Evolutionary conservation across 768 basidiomycete species (phyloP).

Genomic region (Candolleomyces aberdarensis): DNA sequence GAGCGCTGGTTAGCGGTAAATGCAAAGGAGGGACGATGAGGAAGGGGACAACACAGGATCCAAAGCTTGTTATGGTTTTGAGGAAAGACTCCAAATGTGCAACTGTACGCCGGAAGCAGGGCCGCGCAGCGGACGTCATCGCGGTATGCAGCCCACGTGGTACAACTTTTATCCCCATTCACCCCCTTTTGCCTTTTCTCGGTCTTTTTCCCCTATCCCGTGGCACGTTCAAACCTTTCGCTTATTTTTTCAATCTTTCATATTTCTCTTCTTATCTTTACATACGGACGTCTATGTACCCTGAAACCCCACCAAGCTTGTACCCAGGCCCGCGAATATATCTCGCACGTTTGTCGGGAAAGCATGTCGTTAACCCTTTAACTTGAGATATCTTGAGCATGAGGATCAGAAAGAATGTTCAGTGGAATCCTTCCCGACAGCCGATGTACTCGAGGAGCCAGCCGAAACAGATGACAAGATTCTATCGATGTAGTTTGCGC

Average conservation of each 20-base stretch:
- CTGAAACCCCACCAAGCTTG: neutral
- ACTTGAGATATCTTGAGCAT: neutral
- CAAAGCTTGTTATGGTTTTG: neutral
- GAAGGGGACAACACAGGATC: neutral
- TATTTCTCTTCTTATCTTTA: neutral
- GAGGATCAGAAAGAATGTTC: conserved; percentile 69
- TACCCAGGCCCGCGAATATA: too few species aligned
- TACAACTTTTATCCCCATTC: neutral
- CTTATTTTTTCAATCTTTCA: neutral
- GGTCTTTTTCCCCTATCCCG: neutral
- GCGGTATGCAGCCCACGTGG: neutral
- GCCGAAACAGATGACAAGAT: conserved; percentile 83
- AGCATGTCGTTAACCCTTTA: neutral
- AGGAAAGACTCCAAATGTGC: neutral
- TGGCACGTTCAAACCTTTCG: too few species aligned
- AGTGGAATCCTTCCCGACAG: conserved; percentile 84
- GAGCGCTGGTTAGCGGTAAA: neutral
- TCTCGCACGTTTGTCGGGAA: conserved; percentile 5
- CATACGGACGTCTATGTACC: neutral
- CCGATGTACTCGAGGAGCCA: conserved; percentile 84
- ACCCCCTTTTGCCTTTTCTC: neutral
- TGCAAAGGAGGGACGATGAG: neutral
- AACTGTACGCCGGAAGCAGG: neutral
- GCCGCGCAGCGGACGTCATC: neutral
- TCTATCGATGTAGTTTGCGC: conserved; percentile 86